Evolutionary conservation across 2,329 filamentous ascomycete genomes (phyloP).

Genomic region (Venturia pyrina): DNA sequence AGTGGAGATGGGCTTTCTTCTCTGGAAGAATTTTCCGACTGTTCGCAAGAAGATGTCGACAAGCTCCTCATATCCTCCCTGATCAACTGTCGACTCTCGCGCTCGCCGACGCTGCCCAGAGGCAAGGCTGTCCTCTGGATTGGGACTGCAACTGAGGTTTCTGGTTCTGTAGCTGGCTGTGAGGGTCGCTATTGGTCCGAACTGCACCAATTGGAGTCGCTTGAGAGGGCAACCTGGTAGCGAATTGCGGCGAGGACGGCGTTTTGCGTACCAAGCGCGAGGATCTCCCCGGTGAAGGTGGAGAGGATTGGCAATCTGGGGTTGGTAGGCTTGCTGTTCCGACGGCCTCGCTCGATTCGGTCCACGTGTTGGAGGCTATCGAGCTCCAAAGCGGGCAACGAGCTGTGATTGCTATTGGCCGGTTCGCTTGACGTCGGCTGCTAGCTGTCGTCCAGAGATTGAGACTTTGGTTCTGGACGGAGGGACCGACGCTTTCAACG

Average conservation of each 20-base stretch:
- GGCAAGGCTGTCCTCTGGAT: not conserved
- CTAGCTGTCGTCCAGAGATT: not conserved
- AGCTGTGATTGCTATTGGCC: not conserved
- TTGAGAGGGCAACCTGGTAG: not conserved
- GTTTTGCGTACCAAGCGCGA: not conserved
- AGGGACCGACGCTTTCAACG: not conserved
- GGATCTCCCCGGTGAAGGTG: not conserved
- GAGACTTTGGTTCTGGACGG: not conserved
- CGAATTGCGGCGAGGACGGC: not conserved
- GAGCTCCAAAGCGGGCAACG: not conserved
- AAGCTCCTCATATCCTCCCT: constrained; percentile 7
- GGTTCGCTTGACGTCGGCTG: not conserved
- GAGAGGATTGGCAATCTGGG: not conserved
- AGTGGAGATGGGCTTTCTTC: constrained; percentile 9
- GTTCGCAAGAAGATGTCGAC: not conserved
- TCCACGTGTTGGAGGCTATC: constrained; percentile 4
- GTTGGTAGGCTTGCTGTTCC: not conserved
- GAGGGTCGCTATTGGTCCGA: not conserved
- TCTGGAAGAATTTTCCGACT: not conserved
- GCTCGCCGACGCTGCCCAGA: not conserved
- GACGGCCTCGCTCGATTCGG: not conserved
- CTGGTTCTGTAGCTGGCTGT: not conserved
- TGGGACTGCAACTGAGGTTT: not conserved
- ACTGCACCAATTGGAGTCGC: not conserved
- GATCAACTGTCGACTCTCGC: not conserved